Conservation (phyloP, 169 alveolate species). For the Pseudocohnilembus persalinus region DNA sequence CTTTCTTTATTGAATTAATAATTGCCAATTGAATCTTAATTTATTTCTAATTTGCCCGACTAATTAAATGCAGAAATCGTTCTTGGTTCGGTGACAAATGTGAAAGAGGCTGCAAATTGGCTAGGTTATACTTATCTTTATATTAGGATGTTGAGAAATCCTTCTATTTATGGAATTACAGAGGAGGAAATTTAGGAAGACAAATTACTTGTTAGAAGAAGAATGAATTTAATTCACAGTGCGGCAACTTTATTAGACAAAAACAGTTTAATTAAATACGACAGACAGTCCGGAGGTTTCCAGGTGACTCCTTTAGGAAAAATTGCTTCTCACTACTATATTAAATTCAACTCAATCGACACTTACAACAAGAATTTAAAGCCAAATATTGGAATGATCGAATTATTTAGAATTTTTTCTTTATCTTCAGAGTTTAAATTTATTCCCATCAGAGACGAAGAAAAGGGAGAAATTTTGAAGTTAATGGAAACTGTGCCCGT, state of each 20-base stretch:
- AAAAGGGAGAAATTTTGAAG: constrained; percentile 75
- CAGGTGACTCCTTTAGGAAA: constrained; percentile 97
- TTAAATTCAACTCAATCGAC: constrained; percentile 94
- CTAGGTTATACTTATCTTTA: constrained; percentile 96
- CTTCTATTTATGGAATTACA: constrained; percentile 89
- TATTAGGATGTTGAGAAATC: constrained; percentile 92
- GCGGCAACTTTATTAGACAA: constrained; percentile 93
- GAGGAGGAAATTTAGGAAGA: constrained; percentile 66
- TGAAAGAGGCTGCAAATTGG: constrained; percentile 98
- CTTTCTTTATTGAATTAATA: constrained; percentile 96
- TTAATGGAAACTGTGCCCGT: constrained; percentile 81
- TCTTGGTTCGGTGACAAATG: constrained; percentile 90
- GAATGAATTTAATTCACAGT: constrained; percentile 80
- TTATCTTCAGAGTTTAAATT: constrained; percentile 83
- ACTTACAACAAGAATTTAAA: constrained; percentile 90
- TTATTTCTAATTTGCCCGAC: constrained; percentile 93
- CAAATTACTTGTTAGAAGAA: constrained; percentile 45
- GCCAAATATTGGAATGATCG: constrained; percentile 82
- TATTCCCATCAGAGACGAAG: constrained; percentile 86
- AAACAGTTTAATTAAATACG: constrained; percentile 93
- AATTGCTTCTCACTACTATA: constrained; percentile 97
- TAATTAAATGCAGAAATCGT: constrained; percentile 99
- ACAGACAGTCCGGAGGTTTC: constrained; percentile 90
- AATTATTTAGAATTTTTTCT: constrained; percentile 65
- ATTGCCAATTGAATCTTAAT: constrained; percentile 97